Percentiles rank a stretch among this genome's conserved stretches.
Evolutionary conservation across 2,329 filamentous ascomycete species (phyloP).

Genomic region (Drechslerella dactyloides): DNA sequence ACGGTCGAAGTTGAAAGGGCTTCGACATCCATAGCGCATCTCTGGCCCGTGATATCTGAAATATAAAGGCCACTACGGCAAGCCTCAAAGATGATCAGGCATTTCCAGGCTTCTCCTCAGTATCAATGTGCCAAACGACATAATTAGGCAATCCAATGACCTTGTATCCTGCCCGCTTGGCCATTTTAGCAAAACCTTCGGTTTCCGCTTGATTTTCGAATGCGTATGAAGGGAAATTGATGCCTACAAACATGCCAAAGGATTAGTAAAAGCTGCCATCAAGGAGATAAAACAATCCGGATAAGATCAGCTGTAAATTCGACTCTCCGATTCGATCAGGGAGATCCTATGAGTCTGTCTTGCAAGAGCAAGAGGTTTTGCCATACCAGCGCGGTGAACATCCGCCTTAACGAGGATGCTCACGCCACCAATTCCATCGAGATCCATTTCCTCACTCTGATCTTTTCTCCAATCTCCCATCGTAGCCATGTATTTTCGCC

Average conservation of each 20-base stretch:
- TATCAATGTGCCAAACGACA: conserved; percentile 98
- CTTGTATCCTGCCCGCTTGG: conserved; percentile 89
- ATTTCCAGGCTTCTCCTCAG: conserved; percentile 90
- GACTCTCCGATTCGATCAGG: no score
- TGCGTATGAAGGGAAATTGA: conserved; percentile 95
- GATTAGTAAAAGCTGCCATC: no score
- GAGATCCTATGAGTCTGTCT: conserved; percentile 51
- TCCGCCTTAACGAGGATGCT: conserved; percentile 98
- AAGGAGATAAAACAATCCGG: no score
- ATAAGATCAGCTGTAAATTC: no score
- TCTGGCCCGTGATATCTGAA: neutral
- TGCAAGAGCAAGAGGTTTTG: no score
- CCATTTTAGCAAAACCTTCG: conserved; percentile 98
- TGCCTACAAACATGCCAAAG: conserved; percentile 65
- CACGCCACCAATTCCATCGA: conserved; percentile 95
- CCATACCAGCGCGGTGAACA: conserved; percentile 92
- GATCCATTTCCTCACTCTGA: conserved; percentile 87
- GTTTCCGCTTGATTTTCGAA: conserved; percentile 99
- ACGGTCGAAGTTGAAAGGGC: neutral
- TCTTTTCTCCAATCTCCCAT: conserved; percentile 93
- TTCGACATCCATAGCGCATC: neutral
- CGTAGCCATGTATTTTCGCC: conserved; percentile 83
- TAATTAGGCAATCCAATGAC: conserved; percentile 95
- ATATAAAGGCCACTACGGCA: neutral
- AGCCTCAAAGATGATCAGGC: conserved; percentile 55